Base-by-base conservation (phyloP, 2,329 filamentous ascomycete species). In the Hymenoscyphus albidus region DNA sequence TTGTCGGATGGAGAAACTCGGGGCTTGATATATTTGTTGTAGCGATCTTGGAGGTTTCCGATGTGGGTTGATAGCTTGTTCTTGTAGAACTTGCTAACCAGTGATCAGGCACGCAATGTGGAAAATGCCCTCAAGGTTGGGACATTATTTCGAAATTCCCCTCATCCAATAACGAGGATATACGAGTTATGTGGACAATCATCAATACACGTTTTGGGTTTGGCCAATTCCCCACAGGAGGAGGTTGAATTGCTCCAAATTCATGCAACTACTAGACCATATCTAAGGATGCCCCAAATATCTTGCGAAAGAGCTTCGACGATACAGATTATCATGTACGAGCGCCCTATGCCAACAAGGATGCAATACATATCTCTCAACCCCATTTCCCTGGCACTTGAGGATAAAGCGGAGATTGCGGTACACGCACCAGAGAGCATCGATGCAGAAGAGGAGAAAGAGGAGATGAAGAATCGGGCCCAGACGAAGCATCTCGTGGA, bases 311-410 rank as follows among this genome's bases (percentile, higher is more conserved):
- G 85, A 67, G 86, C 87, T 5, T 82, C 90, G 22, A 92, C 88
- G 57, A 86, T 96, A 57, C 95, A 99, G 75, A 85, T 97, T 56
- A 90, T 98, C 64, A 82, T 96, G 64, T 99, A 96, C 77, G 88
- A 97, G 72, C 84, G 93, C 58, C 95, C 95, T 0, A 85, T 90
- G 64, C 94, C 95, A 0, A 87, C 84, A 39, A 86, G 88, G 63
- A 98, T 99, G 95, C 94, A 99, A 77, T 99, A 98, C 77, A 89
- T 98, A 71, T 99, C 95, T 0, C 81, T 97, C 22, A 85, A 87
- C 35, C 94, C 95, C 0, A 98, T 99, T 61, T 89, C 93, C 0
- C 82, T 99, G 54, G 93, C 93, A 0, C 80, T 99, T 14, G 91
- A 85, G 2, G 90, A 94, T 74, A 92, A 94, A 71, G 79, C 79